Conservation (phyloP, 805 yeast genomes). For the Kodamaea sagamina region DNA sequence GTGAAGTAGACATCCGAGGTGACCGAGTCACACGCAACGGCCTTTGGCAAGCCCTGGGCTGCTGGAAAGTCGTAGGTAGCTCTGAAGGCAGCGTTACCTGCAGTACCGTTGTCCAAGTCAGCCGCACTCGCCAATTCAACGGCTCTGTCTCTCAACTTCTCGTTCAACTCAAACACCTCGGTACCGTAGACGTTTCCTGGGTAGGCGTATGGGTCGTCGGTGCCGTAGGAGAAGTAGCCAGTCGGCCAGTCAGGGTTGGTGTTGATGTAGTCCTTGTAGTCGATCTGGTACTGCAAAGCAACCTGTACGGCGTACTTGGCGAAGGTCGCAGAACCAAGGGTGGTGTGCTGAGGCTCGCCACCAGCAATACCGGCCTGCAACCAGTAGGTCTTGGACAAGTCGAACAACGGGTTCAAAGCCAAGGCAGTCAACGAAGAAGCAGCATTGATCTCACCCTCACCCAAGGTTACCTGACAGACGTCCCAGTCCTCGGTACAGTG, state of each 20-base stretch:
- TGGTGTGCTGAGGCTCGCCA: slow-evolving; percentile 55
- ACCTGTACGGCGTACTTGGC: slow-evolving; percentile 64
- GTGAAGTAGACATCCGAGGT: slow-evolving; percentile 64
- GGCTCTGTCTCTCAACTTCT: slow-evolving; percentile 58
- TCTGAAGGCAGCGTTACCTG: slow-evolving; percentile 47
- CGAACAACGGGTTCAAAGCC: slow-evolving; percentile 54
- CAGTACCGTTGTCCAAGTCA: slow-evolving; percentile 47
- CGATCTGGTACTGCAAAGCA: slow-evolving; percentile 59
- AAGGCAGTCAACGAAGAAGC: slow-evolving; percentile 60
- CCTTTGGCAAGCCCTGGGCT: slow-evolving; percentile 50
- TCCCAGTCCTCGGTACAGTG: slow-evolving; percentile 56
- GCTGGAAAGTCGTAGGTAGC: slow-evolving; percentile 48
- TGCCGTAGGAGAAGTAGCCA: slow-evolving; percentile 60
- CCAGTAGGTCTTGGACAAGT: slow-evolving; percentile 61
- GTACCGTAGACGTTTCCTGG: slow-evolving; percentile 62
- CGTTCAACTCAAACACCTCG: slow-evolving; percentile 65
- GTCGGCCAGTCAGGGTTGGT: slow-evolving; percentile 53
- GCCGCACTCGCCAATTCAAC: slow-evolving; percentile 50
- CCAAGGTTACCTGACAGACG: slow-evolving; percentile 64
- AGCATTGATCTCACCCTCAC: slow-evolving; percentile 70
- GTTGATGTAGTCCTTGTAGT: slow-evolving; percentile 36
- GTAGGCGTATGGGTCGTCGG: slow-evolving; percentile 49
- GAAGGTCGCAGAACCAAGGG: slow-evolving; percentile 62
- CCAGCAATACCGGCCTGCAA: slow-evolving; percentile 69
- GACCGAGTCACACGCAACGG: slow-evolving; percentile 56